These are phyloP conservation scores for Epichloe uncinata DNA, from an alignment of 2,329 filamentous ascomycete species.

Conservation along the genomic window DNA sequence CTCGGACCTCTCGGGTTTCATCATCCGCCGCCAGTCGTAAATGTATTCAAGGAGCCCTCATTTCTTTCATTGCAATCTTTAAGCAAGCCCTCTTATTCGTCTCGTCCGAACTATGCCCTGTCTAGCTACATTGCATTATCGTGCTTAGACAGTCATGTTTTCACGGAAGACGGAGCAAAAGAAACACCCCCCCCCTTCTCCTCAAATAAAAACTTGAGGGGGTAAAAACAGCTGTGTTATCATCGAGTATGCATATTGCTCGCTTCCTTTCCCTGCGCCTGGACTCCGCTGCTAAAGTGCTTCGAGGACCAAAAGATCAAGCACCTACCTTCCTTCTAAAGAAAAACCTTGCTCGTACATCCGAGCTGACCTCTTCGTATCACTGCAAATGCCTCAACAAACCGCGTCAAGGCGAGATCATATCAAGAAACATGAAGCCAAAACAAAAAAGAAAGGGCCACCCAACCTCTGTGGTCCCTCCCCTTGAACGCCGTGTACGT, in stretches of 20 bases:
- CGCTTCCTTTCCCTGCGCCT: slow-evolving; percentile 2
- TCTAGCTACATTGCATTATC: not conserved
- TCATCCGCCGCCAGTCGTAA: too few relatives aligned
- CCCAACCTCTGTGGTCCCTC: not conserved
- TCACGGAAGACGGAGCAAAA: not conserved
- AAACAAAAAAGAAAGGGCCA: not conserved
- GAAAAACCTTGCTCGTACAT: not conserved
- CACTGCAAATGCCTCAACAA: not conserved
- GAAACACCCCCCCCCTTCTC: not conserved
- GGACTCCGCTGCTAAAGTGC: slow-evolving; percentile 2
- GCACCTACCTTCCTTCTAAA: not conserved
- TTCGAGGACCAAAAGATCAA: not conserved
- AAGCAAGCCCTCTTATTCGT: not conserved
- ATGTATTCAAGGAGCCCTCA: not conserved
- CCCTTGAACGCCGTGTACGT: not conserved
- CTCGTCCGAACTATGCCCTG: not conserved
- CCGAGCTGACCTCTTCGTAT: not conserved
- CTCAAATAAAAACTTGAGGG: not conserved
- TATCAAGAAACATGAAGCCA: not conserved
- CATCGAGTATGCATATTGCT: not conserved
- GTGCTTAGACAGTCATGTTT: not conserved
- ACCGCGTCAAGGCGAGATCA: too few relatives aligned
- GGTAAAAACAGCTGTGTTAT: not conserved
- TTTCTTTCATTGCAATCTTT: not conserved
- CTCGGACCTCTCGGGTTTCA: too few relatives aligned